Conservation (phyloP, 148 eudicot genomes). For the Pharnaceum exiguum region DNA sequence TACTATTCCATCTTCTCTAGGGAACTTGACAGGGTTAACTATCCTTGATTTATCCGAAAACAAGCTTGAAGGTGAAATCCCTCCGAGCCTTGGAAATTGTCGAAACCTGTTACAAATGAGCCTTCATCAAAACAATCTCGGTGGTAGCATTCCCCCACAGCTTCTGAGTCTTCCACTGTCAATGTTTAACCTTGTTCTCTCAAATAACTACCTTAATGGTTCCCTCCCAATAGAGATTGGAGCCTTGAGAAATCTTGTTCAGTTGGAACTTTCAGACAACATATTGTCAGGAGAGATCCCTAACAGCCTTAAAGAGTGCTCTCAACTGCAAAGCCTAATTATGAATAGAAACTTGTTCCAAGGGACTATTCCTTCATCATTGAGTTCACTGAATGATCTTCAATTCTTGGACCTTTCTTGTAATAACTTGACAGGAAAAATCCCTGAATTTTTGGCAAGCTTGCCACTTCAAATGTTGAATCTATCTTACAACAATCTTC, state of each 20-base stretch:
- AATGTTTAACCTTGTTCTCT: conserved; percentile 18
- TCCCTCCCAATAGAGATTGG: conserved; percentile 8
- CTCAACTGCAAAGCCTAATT: conserved; percentile 3
- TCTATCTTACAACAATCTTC: conserved; percentile 28
- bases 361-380: conserved; percentile 26
- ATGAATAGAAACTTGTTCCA: conserved; percentile 23
- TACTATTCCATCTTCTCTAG: too few relatives aligned
- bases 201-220: conserved; percentile 20
- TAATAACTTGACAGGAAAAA: conserved; percentile 33
- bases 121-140: neutral
- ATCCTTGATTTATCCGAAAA: conserved; percentile 3
- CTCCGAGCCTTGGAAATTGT: conserved; percentile 11
- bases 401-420: conserved; percentile 22
- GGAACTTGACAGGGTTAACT: conserved; percentile 14
- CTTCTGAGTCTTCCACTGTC: too few relatives aligned
- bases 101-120: neutral
- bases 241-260: conserved; percentile 13
- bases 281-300: conserved; percentile 32
- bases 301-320: conserved; percentile 6
- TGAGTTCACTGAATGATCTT: conserved; percentile 17
- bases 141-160: neutral
- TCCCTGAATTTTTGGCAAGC: conserved; percentile 21
- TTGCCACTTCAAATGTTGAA: conserved; percentile 1
- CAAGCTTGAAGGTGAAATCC: conserved; percentile 21
- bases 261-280: conserved; percentile 22